These are phyloP conservation scores for Penicillium sp. DNA, from an alignment of 2,329 filamentous ascomycete species.

Conservation along the genomic window DNA sequence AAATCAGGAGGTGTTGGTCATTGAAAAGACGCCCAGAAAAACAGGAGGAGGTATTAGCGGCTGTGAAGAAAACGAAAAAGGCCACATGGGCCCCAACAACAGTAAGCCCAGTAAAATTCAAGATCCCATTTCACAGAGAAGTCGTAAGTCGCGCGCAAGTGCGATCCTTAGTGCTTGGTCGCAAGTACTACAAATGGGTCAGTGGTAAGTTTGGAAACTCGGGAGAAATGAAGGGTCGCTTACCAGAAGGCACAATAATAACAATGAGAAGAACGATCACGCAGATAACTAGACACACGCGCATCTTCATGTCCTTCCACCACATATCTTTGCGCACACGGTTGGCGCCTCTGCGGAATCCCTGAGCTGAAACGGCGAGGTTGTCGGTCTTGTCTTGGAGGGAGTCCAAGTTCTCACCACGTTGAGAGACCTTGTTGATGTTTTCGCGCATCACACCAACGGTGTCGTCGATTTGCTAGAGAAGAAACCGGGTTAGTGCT, in stretches of 20 bases:
- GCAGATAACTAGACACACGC: slow-evolving; percentile 88
- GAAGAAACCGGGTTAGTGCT: slow-evolving; percentile 20
- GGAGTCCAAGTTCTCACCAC: slow-evolving; percentile 81
- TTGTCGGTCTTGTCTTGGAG: slow-evolving; percentile 93
- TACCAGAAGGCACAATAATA: slow-evolving; percentile 87
- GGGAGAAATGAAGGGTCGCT: slow-evolving; percentile 31
- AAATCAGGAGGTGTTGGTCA: slow-evolving; percentile 31
- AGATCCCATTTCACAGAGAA: slow-evolving; percentile 31
- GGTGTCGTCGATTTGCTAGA: slow-evolving; percentile 93
- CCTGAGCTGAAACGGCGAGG: slow-evolving; percentile 85
- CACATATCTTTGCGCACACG: slow-evolving; percentile 96
- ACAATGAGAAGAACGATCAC: slow-evolving; percentile 88
- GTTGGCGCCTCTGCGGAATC: slow-evolving; percentile 95
- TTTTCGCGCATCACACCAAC: slow-evolving; percentile 95
- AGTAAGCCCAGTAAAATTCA: slow-evolving; percentile 34
- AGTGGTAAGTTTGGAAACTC: slow-evolving; percentile 7
- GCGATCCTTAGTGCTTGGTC: slow-evolving; percentile 39
- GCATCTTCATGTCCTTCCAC: slow-evolving; percentile 99
- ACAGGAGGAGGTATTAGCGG: slow-evolving; percentile 37
- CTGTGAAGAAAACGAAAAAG: slow-evolving; percentile 31
- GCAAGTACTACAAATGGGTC: slow-evolving; percentile 40
- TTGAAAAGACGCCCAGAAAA: slow-evolving; percentile 34
- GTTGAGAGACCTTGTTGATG: slow-evolving; percentile 92
- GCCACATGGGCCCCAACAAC: slow-evolving; percentile 30
- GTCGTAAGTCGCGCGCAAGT: slow-evolving; percentile 28